These are phyloP conservation scores for Termitomyces eurrhizus DNA, from an alignment of 768 basidiomycete genomes.

Conservation along the genomic window DNA sequence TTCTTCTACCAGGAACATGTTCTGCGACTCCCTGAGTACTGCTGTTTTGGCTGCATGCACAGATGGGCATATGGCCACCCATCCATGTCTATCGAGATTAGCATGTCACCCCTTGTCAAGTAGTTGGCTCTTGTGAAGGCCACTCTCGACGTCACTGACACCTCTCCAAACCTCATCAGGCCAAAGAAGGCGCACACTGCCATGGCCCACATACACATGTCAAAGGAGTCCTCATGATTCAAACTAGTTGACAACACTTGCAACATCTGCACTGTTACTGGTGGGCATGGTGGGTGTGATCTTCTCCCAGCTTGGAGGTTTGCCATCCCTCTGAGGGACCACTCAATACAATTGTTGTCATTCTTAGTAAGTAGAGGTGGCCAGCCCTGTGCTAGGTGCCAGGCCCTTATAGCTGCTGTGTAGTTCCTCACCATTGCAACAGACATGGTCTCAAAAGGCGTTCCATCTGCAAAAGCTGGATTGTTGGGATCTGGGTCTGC, in stretches of 20 bases:
- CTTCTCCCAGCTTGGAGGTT: neutral
- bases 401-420: neutral
- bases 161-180: neutral
- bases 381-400: neutral
- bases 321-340: neutral
- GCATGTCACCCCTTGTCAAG: neutral
- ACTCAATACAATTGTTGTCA: neutral
- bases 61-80: neutral
- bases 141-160: neutral
- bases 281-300: neutral
- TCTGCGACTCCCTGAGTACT: neutral
- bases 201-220: neutral
- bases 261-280: neutral
- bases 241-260: accelerated
- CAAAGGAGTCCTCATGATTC: neutral
- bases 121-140: neutral
- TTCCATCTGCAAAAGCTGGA: neutral
- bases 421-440: neutral
- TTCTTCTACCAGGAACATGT: neutral
- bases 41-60: neutral
- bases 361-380: neutral
- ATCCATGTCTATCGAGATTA: neutral
- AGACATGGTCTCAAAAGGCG: neutral
- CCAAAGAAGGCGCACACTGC: neutral
- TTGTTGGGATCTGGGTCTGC: neutral